These are phyloP conservation scores for Claviceps sp. DNA, from an alignment of 2,329 filamentous ascomycete species.

Conservation along the genomic window DNA sequence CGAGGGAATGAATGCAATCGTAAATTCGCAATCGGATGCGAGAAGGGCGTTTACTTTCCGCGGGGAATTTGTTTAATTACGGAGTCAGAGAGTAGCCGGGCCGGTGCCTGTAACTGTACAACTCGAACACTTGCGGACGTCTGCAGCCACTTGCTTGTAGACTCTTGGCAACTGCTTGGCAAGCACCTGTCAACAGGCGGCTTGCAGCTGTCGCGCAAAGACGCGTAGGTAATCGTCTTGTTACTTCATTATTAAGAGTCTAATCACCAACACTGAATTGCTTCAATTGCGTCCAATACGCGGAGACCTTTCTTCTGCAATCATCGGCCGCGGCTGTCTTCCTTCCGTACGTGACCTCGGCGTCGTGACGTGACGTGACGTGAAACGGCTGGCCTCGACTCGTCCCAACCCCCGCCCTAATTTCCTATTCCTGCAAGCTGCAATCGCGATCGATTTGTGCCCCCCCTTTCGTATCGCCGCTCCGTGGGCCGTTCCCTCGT, in stretches of 20 bases:
- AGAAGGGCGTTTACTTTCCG: neutral
- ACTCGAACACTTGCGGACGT: no score
- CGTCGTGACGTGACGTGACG: constrained; percentile 1
- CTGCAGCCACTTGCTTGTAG: no score
- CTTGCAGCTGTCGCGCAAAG: neutral
- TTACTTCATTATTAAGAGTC: neutral
- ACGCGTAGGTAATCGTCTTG: neutral
- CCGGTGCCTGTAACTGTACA: no score
- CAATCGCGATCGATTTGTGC: neutral
- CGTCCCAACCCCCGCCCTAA: neutral
- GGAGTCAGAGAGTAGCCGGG: no score
- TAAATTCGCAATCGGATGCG: neutral
- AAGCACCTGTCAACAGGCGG: neutral
- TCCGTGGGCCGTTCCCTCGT: neutral
- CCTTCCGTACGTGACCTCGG: neutral
- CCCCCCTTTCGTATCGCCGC: neutral
- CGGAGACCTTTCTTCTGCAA: no score
- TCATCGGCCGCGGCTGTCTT: no score
- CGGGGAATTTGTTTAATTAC: no score
- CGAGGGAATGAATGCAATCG: neutral
- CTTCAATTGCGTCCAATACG: no score
- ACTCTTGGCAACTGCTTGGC: no score
- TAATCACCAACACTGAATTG: no score
- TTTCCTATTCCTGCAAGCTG: neutral
- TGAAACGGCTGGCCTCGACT: neutral